phyloP scores from a whole-genome alignment of 2,329 filamentous ascomycete species.

The Nothopassalora personata region DNA sequence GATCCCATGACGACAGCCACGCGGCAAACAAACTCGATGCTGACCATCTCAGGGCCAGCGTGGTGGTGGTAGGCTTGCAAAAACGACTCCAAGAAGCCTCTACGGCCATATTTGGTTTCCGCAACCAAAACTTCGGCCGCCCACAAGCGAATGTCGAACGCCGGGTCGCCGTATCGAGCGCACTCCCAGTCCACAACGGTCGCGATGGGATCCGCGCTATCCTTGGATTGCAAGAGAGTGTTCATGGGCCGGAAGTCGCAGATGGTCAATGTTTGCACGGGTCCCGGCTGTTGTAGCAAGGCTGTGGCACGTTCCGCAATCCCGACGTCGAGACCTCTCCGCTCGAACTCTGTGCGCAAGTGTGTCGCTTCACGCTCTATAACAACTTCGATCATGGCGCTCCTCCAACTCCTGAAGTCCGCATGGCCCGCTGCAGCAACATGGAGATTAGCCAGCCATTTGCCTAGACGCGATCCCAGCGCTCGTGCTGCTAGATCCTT shows the following conservation, averaged over 20 bases:
- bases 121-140: background rate
- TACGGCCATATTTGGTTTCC: background rate
- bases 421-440: background rate
- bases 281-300: background rate
- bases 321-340: background rate
- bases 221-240: background rate
- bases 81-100: background rate
- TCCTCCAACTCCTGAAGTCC: background rate
- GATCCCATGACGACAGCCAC: background rate
- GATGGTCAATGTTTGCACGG: background rate
- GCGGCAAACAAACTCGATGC: background rate
- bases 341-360: background rate
- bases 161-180: background rate
- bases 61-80: background rate
- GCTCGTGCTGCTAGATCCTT: background rate
- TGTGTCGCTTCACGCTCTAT: background rate
- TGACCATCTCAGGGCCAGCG: background rate
- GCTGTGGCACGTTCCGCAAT: background rate
- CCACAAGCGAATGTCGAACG: background rate
- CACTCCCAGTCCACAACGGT: background rate
- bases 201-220: background rate
- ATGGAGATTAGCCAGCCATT: background rate
- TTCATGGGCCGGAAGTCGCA: background rate
- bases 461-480: background rate
- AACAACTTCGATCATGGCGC: background rate